Conservation (phyloP, 1,139 yeast genomes). For the Saccharomycopsis crataegensis region DNA sequence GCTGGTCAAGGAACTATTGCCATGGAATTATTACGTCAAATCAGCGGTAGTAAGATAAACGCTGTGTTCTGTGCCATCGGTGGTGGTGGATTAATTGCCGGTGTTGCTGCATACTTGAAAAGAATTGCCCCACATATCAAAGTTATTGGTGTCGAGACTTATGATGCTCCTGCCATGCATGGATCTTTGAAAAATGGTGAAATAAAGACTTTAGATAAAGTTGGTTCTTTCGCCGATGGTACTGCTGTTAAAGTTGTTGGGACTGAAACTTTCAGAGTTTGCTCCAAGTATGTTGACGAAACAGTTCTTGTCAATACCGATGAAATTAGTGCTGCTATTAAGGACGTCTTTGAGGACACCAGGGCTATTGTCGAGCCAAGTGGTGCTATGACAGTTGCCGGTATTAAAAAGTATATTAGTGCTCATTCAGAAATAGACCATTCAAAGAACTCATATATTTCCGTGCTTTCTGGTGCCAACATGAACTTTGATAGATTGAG, state of each 20-base stretch:
- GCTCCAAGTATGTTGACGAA: constrained; percentile 77
- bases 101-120: constrained; percentile 82
- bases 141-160: constrained; percentile 92
- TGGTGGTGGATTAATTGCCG: constrained; percentile 95
- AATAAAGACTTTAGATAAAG: constrained; percentile 52
- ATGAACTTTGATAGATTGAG: constrained; percentile 96
- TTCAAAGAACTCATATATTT: constrained; percentile 65
- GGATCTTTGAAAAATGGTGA: constrained; percentile 56
- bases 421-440: constrained; percentile 65
- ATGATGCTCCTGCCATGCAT: constrained; percentile 86
- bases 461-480: constrained; percentile 91
- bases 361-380: constrained; percentile 93
- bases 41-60: constrained; percentile 64
- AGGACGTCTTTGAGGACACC: constrained; percentile 93
- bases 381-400: constrained; percentile 95
- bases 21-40: constrained; percentile 83
- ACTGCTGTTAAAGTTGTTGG: constrained; percentile 94
- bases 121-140: constrained; percentile 97
- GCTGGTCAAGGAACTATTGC: constrained; percentile 99
- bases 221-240: constrained; percentile 99
- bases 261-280: constrained; percentile 81
- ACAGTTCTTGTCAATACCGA: constrained; percentile 84
- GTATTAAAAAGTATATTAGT: constrained; percentile 73
- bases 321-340: constrained; percentile 95
- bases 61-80: constrained; percentile 94